Base-by-base conservation (phyloP, 768 basidiomycete species). In the Boletus vinaceobasis region DNA sequence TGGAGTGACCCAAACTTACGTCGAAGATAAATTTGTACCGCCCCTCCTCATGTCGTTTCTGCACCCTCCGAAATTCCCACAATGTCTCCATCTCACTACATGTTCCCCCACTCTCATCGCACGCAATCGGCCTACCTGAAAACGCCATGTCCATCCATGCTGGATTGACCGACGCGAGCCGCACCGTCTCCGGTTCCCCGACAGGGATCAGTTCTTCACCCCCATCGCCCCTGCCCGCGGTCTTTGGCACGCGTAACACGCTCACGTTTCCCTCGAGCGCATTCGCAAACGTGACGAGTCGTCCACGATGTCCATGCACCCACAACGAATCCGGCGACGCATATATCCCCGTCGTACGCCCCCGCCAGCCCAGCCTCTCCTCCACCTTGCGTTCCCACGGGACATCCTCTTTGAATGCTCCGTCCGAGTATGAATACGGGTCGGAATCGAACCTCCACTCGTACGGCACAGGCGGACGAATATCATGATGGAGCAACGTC, bases 321-420 rank as follows among this genome's bases (percentile, higher is more conserved):
- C 86, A 87, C 6, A 71, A 70, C 9, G 75, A 71, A 2, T 59
- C 51, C 2, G 64, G 52, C 13, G 69, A 61, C 32, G 80, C 76
- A 48, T 60, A 72, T 19, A 83, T 86, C 10, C 89, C 90, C 0
- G 88, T 90, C 42, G 82, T 88, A 39, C 81, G 81, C 4, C 90
- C 90, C 38, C 90, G 76, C 90, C 90, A 91, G 38, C 83, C 73
- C 15, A 90, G 59, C 5, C 80, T 72, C 55, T 86, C 81, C 63
- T 87, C 79, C 1, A 71, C 33, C 72, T 86, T 90, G 33, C 79
- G 74, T 14, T 83, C 79, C 82, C 86, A 92, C 0, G 75, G 76
- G 10, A 85, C 79, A 67, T 89, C 83, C 3, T 58, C 66, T 59
- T 84, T 73, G n/a, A 51, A 65, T 3, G 65, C 65, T 3, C 72